Base-by-base conservation (phyloP, 2,329 filamentous ascomycete genomes). In the Colletotrichum ledebouriae region DNA sequence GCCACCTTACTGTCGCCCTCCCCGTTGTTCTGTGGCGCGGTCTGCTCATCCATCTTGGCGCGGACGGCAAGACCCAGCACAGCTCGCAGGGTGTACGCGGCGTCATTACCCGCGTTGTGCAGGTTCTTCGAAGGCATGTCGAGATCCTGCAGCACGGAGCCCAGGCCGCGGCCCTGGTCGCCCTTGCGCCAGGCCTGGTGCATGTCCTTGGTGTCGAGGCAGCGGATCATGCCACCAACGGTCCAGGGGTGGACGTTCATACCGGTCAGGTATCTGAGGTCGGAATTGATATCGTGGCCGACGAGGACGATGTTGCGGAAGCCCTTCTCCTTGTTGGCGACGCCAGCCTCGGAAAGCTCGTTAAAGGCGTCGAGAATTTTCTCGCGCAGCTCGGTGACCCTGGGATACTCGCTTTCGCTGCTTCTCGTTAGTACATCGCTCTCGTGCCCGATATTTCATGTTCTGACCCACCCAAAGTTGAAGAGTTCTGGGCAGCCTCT, bases 401-500 rank as follows among this genome's bases (percentile, higher is more conserved):
- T 58, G 2, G 84, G 76, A 34, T 84, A 81, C 25, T 81, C 78
- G 41, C 84, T 85, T 15, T 74, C 61, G 3, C 84, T 86, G 47
- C 4, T 42, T 37, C 3, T 17, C 9, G 13, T 13, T 6, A 13
- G 10, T 34, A 39, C 11, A 25, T 33, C 10, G 47, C 13, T 7
- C 15, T 50, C 9, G 22, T 2, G 22, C 7, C 13, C 25, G 25
- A 6, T 15, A 17, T 7, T n/a, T 63, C 29, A 29, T 29, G 29
- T 29, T 29, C 29, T 29, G 6, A 29, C 85, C 73, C 84, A 92
- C 83, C 91, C 93, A 77, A 97, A 98, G 34, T 90, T 83, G 75
- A 95, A 97, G 2, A 77, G 77, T 34, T 91, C 89, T 0, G 94
- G 90, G 71, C 92, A 94, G 2, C 94, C 94, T 2, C 79, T 72